These are phyloP conservation scores for Alnus rubra DNA, from an alignment of 306 rosid species.

Conservation along the genomic window DNA sequence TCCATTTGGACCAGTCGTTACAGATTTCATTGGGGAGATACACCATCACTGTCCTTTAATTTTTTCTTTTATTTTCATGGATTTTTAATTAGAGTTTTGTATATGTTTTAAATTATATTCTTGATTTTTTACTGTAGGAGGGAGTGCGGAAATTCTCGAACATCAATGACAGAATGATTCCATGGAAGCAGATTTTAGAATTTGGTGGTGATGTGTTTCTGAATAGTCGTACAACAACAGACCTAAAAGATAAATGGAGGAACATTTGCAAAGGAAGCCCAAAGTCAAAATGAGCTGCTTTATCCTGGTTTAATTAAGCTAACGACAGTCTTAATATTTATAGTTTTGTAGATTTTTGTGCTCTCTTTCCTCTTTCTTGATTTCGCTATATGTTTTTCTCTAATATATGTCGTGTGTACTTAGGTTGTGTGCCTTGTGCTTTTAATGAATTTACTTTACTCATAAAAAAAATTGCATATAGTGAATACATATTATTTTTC, in stretches of 20 bases:
- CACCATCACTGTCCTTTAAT: too few species aligned
- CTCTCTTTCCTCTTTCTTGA: too few species aligned
- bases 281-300: slow-evolving; percentile 7
- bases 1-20: neutral
- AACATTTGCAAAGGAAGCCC: slow-evolving; percentile 42
- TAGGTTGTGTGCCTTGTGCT: too few species aligned
- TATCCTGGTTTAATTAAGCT: neutral
- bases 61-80: neutral
- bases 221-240: slow-evolving; percentile 40
- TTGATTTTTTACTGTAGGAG: slow-evolving; percentile 41
- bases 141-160: slow-evolving; percentile 48
- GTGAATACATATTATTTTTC: neutral
- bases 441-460: too few species aligned
- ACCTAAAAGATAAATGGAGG: slow-evolving; percentile 72
- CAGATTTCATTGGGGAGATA: neutral
- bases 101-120: neutral
- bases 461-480: neutral
- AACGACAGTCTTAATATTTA: too few species aligned
- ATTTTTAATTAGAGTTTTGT: neutral
- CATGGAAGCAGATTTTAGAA: slow-evolving; percentile 60
- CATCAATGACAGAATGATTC: slow-evolving; percentile 28
- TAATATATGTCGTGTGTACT: too few species aligned
- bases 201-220: slow-evolving; percentile 56
- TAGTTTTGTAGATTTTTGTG: too few species aligned
- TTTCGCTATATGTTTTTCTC: too few species aligned